Evolutionary conservation across 495 filamentous ascomycete genomes (phyloP).

Genomic region (Antarctomyces pellizariae): DNA sequence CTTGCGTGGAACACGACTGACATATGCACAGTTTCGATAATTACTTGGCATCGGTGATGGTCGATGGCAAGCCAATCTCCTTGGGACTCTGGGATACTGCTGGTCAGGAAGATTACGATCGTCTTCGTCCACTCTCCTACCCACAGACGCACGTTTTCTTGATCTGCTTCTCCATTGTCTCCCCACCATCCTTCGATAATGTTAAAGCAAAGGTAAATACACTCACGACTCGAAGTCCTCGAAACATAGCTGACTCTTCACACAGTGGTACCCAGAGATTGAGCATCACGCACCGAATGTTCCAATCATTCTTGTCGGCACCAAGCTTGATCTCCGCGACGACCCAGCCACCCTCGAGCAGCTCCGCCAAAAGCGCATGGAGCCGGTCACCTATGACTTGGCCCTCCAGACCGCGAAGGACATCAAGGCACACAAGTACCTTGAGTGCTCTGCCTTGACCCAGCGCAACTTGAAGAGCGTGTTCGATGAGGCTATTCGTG

Average conservation of each 20-base stretch:
- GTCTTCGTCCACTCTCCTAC: constrained; percentile 84
- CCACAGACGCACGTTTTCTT: constrained; percentile 96
- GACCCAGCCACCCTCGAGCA: constrained; percentile 57
- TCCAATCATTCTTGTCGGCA: constrained; percentile 91
- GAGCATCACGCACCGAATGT: constrained; percentile 88
- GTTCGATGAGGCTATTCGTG: constrained; percentile 93
- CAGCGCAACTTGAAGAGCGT: constrained; percentile 93
- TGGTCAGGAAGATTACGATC: constrained; percentile 95
- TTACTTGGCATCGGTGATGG: constrained; percentile 96
- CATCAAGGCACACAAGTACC: constrained; percentile 80
- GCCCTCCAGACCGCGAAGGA: constrained; percentile 70
- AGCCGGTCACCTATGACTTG: constrained; percentile 75
- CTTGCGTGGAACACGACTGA: neutral
- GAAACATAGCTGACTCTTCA: constrained; percentile 6
- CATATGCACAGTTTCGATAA: constrained; percentile 62
- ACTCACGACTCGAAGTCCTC: neutral
- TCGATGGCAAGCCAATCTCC: constrained; percentile 91
- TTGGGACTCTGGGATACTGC: constrained; percentile 97
- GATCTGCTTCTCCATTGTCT: constrained; percentile 96
- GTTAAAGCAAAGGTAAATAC: constrained; percentile 53
- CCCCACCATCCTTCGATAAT: constrained; percentile 93
- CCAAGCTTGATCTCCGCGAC: constrained; percentile 88
- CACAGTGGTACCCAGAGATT: constrained; percentile 88
- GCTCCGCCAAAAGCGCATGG: constrained; percentile 70
- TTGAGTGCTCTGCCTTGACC: constrained; percentile 95